These are phyloP conservation scores for Populus deltoides DNA, from an alignment of 345 rosid species.

Conservation along the genomic window DNA sequence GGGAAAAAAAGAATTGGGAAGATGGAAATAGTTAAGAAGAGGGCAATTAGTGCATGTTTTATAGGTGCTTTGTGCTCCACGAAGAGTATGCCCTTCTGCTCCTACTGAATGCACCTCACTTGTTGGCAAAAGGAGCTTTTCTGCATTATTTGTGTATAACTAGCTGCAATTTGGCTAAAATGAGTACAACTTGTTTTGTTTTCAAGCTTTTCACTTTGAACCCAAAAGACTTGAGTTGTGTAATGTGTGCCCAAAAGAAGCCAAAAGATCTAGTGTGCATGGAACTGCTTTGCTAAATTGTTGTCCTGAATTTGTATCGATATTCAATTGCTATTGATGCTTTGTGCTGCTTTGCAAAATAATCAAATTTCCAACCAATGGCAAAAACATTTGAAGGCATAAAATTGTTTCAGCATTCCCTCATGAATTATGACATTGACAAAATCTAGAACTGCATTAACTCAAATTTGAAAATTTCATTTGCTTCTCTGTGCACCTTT, in stretches of 20 bases:
- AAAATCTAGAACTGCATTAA: background rate
- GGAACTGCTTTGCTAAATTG: background rate
- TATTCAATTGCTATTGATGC: background rate
- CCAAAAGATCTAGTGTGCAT: background rate
- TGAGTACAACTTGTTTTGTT: too few relatives aligned
- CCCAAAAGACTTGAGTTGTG: background rate
- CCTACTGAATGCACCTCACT: background rate
- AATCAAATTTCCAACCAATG: too few relatives aligned
- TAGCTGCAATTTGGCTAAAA: background rate
- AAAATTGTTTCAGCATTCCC: background rate
- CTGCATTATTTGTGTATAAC: background rate
- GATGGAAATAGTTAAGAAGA: background rate
- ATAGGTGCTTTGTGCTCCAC: background rate
- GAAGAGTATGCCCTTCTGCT: background rate
- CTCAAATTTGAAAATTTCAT: background rate
- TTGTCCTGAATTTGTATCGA: background rate
- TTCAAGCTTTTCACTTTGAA: background rate
- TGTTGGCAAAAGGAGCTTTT: background rate
- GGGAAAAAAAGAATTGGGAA: background rate
- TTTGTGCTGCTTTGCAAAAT: too few relatives aligned
- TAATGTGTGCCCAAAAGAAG: background rate
- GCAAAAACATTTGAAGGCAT: background rate
- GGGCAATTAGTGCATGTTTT: background rate
- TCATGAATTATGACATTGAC: background rate
- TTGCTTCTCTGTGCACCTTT: background rate